Percentiles rank a stretch among this genome's conserved stretches.
Evolutionary conservation across 1,284 basidiomycete genomes (phyloP).

Genomic region (Puccinia coronata): DNA sequence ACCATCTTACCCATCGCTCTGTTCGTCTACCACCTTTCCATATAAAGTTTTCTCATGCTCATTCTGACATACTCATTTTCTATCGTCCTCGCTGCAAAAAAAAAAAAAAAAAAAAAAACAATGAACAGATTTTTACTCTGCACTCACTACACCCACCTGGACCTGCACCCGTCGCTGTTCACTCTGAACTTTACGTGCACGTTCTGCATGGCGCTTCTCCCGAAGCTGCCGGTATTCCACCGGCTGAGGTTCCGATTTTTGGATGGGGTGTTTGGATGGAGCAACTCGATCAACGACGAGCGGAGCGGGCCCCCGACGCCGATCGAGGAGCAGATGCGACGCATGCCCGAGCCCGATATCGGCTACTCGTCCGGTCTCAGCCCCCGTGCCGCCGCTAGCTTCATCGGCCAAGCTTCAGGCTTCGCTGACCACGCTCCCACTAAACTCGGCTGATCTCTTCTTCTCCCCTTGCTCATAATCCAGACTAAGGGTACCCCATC

Average conservation of each 20-base stretch:
- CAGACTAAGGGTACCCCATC: no score
- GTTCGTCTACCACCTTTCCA: conserved; percentile 64
- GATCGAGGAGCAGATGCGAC: conserved; percentile 47
- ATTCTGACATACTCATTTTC: not conserved
- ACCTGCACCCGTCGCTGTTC: conserved; percentile 89
- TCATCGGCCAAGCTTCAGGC: conserved; percentile 2
- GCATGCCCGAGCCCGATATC: conserved; percentile 36
- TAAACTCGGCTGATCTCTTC: not conserved
- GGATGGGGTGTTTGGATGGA: conserved; percentile 37
- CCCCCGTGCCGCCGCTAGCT: conserved; percentile 1
- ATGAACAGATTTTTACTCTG: conserved; percentile 96
- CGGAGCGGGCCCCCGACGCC: conserved; percentile 46
- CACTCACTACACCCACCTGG: conserved; percentile 84
- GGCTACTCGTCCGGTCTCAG: conserved; percentile 21
- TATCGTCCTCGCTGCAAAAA: no score
- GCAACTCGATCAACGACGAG: conserved; percentile 40
- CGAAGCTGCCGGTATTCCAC: conserved; percentile 85
- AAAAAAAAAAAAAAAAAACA: no score
- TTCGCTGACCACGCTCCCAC: not conserved
- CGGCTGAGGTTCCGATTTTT: conserved; percentile 55
- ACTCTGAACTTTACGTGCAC: conserved; percentile 85
- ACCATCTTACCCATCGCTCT: conserved; percentile 84
- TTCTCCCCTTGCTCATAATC: not conserved
- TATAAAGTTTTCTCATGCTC: not conserved
- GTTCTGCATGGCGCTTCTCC: conserved; percentile 77